phyloP scores from a whole-genome alignment of 345 rosid genomes.

The Eucalyptus viminalis region DNA sequence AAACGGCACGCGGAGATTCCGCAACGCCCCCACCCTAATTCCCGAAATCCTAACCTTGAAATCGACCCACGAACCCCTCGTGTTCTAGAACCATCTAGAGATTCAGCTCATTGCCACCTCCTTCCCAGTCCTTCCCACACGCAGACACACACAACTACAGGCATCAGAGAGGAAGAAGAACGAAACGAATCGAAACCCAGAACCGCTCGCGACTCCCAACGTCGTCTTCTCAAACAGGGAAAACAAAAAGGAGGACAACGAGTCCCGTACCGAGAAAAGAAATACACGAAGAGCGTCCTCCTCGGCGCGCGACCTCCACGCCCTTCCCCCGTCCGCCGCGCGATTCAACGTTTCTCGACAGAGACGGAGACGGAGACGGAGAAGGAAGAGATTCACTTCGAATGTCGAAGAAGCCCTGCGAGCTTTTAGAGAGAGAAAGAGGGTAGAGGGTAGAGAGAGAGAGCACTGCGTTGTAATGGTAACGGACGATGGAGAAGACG shows the following conservation, averaged over 20 bases:
- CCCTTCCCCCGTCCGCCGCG: not conserved
- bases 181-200: not conserved
- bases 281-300: not conserved
- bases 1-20: not conserved
- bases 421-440: not conserved
- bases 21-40: not conserved
- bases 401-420: not conserved
- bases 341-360: not conserved
- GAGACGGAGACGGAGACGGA: not conserved
- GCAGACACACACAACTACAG: not conserved
- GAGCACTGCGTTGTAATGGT: not conserved
- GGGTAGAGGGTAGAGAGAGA: not conserved
- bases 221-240: not conserved
- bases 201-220: not conserved
- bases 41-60: not conserved
- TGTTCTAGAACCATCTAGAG: not conserved
- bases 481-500: not conserved
- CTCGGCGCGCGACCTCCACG: not conserved
- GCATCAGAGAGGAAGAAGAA: not conserved
- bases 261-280: not conserved
- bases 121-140: not conserved
- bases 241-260: not conserved
- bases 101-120: not conserved
- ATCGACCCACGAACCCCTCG: not conserved
- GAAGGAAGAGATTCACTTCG: not conserved